A percentile compares a stretch with the other conserved stretches of the same genome.
Conservation (phyloP, 352 stramenopile genomes). For the Phytopythium litorale region DNA sequence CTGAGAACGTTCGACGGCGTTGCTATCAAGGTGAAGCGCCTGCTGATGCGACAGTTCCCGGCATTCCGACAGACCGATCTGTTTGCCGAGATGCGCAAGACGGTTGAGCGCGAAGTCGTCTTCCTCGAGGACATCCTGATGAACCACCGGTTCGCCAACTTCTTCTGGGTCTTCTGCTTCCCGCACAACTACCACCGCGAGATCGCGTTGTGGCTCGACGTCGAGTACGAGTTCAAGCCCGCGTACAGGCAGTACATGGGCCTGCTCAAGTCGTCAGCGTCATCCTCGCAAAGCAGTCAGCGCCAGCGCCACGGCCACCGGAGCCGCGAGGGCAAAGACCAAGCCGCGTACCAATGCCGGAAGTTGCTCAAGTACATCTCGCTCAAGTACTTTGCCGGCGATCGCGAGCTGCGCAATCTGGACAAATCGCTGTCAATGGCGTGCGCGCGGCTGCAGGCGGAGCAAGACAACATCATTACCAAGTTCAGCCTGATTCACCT, state of each 20-base stretch:
- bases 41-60: constrained; percentile 77
- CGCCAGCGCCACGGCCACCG: constrained; percentile 19
- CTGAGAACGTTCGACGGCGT: constrained; percentile 78
- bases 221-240: constrained; percentile 88
- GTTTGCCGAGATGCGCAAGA: constrained; percentile 77
- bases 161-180: constrained; percentile 89
- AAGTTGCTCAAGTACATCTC: constrained; percentile 82
- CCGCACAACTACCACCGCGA: constrained; percentile 87
- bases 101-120: constrained; percentile 77
- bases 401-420: constrained; percentile 68
- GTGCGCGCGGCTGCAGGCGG: constrained; percentile 57
- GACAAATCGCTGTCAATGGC: constrained; percentile 65
- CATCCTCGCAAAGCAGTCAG: constrained; percentile 18
- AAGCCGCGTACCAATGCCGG: constrained; percentile 54
- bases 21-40: constrained; percentile 71
- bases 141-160: constrained; percentile 86
- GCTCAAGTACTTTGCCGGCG: constrained; percentile 78
- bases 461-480: constrained; percentile 80
- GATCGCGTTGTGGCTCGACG: constrained; percentile 80
- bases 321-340: constrained; percentile 52
- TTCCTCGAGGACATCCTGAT: constrained; percentile 83
- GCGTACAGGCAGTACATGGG: constrained; percentile 68
- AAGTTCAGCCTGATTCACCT: constrained; percentile 86
- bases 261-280: constrained; percentile 40
- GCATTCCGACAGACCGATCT: constrained; percentile 79